A percentile compares a stretch with the other conserved stretches of the same genome.
Conservation (phyloP, 2,329 filamentous ascomycete species). For the Neoscytalidium dimidiatum region DNA sequence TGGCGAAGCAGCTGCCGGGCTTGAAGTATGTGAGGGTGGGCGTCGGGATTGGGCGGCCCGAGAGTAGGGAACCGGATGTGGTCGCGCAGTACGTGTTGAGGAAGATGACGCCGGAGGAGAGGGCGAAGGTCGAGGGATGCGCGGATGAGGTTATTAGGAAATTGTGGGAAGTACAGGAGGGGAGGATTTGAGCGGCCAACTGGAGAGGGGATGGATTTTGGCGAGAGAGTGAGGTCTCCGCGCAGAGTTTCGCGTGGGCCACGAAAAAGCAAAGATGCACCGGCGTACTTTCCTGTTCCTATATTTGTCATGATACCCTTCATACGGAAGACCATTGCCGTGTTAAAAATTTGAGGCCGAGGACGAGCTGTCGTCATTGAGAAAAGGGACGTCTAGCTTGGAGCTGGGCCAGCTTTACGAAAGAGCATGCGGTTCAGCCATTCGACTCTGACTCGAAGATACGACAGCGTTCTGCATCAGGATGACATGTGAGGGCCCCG, state of each 20-base stretch:
- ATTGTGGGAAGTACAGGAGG: constrained; percentile 53
- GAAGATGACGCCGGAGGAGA: constrained; percentile 60
- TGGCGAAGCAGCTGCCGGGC: constrained; percentile 31
- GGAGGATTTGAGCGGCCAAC: constrained; percentile 21
- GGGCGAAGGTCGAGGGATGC: constrained; percentile 44
- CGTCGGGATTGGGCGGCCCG: constrained; percentile 84
- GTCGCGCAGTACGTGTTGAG: constrained; percentile 79
- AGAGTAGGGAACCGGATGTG: constrained; percentile 63
- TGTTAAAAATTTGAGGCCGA: too few species aligned
- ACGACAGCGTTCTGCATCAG: not conserved
- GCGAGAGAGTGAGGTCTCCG: not conserved
- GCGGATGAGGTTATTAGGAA: constrained; percentile 53
- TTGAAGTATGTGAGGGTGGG: constrained; percentile 63
- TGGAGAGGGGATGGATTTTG: not conserved
- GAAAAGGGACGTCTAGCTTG: too few species aligned
- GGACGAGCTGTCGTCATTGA: too few species aligned
- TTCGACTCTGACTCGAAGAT: not conserved
- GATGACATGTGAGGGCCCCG: not conserved
- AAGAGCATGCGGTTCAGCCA: too few species aligned
- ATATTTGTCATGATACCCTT: too few species aligned
- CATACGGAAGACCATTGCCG: too few species aligned
- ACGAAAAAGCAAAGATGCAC: too few species aligned
- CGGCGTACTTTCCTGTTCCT: too few species aligned
- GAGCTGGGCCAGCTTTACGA: too few species aligned
- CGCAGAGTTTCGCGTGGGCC: not conserved